A percentile compares a stretch with the other conserved stretches of the same genome.
Evolutionary conservation across 306 rosid genomes (phyloP).

Genomic region (Vicia sativa): DNA sequence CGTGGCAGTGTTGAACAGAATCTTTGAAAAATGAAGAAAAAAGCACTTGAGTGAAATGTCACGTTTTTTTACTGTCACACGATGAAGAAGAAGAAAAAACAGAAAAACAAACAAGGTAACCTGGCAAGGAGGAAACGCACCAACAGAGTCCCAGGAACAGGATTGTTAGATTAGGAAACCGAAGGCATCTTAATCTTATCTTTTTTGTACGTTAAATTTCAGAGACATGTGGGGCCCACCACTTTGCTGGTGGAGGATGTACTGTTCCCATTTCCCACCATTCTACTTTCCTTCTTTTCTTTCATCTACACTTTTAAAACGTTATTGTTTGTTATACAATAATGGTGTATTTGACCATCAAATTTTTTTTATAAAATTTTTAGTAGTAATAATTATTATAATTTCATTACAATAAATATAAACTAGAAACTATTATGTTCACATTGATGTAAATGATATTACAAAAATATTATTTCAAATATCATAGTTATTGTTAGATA

Average conservation of each 20-base stretch:
- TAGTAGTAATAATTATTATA: too few relatives aligned
- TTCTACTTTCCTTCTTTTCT: slow-evolving; percentile 1
- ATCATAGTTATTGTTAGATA: too few relatives aligned
- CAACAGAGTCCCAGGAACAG: neutral
- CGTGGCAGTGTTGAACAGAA: neutral
- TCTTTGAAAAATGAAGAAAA: neutral
- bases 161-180: neutral
- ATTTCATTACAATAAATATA: too few relatives aligned
- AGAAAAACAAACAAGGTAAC: neutral
- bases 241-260: slow-evolving; percentile 29
- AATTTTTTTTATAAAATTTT: too few relatives aligned
- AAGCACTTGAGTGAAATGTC: neutral
- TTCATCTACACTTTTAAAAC: neutral
- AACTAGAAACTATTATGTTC: too few relatives aligned
- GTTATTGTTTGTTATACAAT: too few relatives aligned
- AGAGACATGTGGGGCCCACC: slow-evolving; percentile 28
- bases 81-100: neutral
- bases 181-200: slow-evolving; percentile 34
- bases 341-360: too few relatives aligned
- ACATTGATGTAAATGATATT: too few relatives aligned
- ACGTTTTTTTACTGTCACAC: neutral
- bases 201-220: neutral
- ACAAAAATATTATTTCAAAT: too few relatives aligned
- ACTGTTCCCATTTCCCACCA: slow-evolving; percentile 42
- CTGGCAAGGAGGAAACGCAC: neutral